These are phyloP conservation scores for Apophysomyces trapeziformis DNA, from an alignment of 371 early-diverging fungal genomes.

Conservation along the genomic window DNA sequence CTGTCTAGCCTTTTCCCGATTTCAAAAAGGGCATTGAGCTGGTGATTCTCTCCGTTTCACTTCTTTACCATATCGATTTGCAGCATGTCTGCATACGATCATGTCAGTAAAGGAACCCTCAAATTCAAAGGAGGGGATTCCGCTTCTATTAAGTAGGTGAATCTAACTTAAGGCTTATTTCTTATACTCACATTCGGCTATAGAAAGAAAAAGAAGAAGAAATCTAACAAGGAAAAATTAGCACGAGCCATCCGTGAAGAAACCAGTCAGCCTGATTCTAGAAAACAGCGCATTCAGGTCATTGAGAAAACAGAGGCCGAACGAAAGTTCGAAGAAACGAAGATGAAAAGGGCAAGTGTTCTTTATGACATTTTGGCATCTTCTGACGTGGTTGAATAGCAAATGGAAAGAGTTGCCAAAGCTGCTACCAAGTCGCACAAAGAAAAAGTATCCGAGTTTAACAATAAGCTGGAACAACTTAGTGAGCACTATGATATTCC, in stretches of 20 bases:
- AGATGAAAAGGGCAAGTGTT: constrained; percentile 56
- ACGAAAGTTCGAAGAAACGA: constrained; percentile 63
- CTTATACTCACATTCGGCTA: background rate
- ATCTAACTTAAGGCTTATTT: background rate
- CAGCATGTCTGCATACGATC: constrained; percentile 57
- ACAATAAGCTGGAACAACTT: constrained; percentile 65
- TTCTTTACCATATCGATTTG: background rate
- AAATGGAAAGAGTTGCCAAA: constrained; percentile 30
- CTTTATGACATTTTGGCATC: background rate
- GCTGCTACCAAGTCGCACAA: constrained; percentile 67
- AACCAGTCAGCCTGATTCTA: constrained; percentile 22
- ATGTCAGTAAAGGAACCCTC: constrained; percentile 59
- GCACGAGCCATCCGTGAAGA: constrained; percentile 45
- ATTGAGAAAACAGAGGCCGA: constrained; percentile 67
- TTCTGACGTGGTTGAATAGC: background rate
- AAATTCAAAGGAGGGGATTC: constrained; percentile 65
- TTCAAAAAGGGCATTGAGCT: too few relatives aligned
- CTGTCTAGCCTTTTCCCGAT: too few relatives aligned
- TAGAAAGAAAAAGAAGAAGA: constrained; percentile 61
- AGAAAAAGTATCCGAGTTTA: constrained; percentile 67
- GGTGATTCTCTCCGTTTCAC: constrained; percentile 1
- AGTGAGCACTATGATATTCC: constrained; percentile 78
- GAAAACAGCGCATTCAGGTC: constrained; percentile 25
- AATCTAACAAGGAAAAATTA: constrained; percentile 52
- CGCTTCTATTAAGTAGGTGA: constrained; percentile 52